These are phyloP conservation scores for Umbelopsis isabellina DNA, from an alignment of 192 early-diverging fungal species.

Conservation along the genomic window DNA sequence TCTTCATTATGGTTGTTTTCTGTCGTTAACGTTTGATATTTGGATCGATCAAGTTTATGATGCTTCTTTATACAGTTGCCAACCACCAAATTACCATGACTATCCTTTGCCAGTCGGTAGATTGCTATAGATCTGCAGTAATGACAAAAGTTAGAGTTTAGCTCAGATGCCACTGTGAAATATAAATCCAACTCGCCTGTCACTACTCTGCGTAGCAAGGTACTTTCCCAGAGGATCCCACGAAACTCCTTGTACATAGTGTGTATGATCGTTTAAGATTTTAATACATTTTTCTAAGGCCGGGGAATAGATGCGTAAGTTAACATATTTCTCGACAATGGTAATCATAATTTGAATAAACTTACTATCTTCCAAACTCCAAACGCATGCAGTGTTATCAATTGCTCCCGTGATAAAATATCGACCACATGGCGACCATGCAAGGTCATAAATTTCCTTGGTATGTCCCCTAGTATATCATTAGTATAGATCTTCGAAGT, in stretches of 20 bases:
- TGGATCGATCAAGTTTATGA: constrained; percentile 22
- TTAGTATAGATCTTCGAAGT: no score
- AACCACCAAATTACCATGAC: constrained; percentile 24
- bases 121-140: constrained; percentile 14
- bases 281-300: constrained; percentile 69
- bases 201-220: constrained; percentile 91
- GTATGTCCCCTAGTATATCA: constrained; percentile 61
- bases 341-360: not conserved
- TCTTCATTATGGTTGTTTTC: not conserved
- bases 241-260: constrained; percentile 96
- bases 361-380: constrained; percentile 76
- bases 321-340: not conserved
- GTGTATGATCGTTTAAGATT: constrained; percentile 79
- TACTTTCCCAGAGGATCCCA: constrained; percentile 93
- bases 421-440: constrained; percentile 88
- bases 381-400: constrained; percentile 87
- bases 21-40: not conserved
- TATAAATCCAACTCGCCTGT: constrained; percentile 57
- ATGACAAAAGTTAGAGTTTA: not conserved
- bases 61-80: constrained; percentile 23
- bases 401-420: constrained; percentile 85
- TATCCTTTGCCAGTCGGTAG: constrained; percentile 20
- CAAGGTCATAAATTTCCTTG: constrained; percentile 88
- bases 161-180: no score
- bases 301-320: not conserved